phyloP scores from a whole-genome alignment of 306 rosid genomes.

The Chamaecrista fasciculata region DNA sequence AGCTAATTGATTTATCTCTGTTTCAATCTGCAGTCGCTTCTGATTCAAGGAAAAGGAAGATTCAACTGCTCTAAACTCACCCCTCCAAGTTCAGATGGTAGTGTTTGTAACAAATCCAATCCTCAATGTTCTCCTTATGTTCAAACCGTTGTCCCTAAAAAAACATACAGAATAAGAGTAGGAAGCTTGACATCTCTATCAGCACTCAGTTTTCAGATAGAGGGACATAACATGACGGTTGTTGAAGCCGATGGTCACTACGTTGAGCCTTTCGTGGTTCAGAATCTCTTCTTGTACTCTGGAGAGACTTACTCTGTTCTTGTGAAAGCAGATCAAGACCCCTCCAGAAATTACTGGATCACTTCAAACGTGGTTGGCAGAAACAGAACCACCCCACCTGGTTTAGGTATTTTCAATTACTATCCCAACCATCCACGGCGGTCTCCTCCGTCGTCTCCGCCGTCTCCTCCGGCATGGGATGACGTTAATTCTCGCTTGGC shows the following conservation, averaged over 20 bases:
- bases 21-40: slow-evolving; percentile 64
- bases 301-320: slow-evolving; percentile 93
- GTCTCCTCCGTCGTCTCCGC: slow-evolving; percentile 51
- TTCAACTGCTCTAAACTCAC: slow-evolving; percentile 58
- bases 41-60: slow-evolving; percentile 82
- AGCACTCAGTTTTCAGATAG: slow-evolving; percentile 81
- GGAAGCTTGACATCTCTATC: slow-evolving; percentile 71
- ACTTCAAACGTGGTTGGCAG: slow-evolving; percentile 64
- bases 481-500: slow-evolving; percentile 32
- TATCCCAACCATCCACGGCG: slow-evolving; percentile 78
- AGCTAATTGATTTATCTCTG: not conserved
- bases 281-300: slow-evolving; percentile 69
- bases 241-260: slow-evolving; percentile 94
- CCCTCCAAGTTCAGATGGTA: slow-evolving; percentile 31
- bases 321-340: slow-evolving; percentile 65
- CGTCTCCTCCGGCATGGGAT: slow-evolving; percentile 65
- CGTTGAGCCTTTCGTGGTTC: slow-evolving; percentile 76
- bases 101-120: slow-evolving; percentile 49
- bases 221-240: slow-evolving; percentile 92
- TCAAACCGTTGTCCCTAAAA: slow-evolving; percentile 55
- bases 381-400: slow-evolving; percentile 57
- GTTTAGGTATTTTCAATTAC: slow-evolving; percentile 65
- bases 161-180: slow-evolving; percentile 67
- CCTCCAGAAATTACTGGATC: slow-evolving; percentile 79
- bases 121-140: slow-evolving; percentile 65